These are phyloP conservation scores for Rubia tinctorum DNA, from an alignment of 305 asterid species.

Conservation along the genomic window DNA sequence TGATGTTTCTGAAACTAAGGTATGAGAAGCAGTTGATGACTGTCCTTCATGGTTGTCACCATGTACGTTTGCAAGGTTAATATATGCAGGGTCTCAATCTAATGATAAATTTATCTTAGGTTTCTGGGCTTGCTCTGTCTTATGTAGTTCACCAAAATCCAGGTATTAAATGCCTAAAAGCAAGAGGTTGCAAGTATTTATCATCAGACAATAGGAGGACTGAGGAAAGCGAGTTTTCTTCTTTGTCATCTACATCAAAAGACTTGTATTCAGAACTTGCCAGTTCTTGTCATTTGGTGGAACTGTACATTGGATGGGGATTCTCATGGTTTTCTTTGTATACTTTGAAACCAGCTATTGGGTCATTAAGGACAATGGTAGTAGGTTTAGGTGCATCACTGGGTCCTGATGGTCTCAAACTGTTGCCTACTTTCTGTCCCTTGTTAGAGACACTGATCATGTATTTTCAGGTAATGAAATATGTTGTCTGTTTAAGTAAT, in stretches of 20 bases:
- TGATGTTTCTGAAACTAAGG: slow-evolving; percentile 87
- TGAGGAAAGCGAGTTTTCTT: slow-evolving; percentile 27
- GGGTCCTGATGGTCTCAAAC: slow-evolving; percentile 66
- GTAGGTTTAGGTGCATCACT: slow-evolving; percentile 89
- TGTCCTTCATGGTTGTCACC: neutral
- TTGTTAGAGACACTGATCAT: slow-evolving; percentile 67
- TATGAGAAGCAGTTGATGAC: slow-evolving; percentile 16
- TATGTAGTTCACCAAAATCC: slow-evolving; percentile 54
- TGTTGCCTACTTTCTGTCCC: slow-evolving; percentile 65
- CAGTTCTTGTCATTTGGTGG: slow-evolving; percentile 60
- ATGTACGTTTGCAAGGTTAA: neutral
- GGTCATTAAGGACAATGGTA: slow-evolving; percentile 45
- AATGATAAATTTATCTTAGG: slow-evolving; percentile 39
- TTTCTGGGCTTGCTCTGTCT: slow-evolving; percentile 54
- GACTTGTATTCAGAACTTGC: slow-evolving; percentile 52
- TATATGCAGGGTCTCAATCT: neutral
- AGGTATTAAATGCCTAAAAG: slow-evolving; percentile 50
- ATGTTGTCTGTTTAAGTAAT: neutral
- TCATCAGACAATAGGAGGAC: slow-evolving; percentile 31
- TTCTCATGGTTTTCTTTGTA: slow-evolving; percentile 55
- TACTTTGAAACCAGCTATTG: slow-evolving; percentile 63
- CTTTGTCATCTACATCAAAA: slow-evolving; percentile 27
- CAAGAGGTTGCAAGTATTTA: slow-evolving; percentile 72
- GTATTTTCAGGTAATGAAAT: slow-evolving; percentile 70
- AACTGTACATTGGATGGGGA: slow-evolving; percentile 91